Evolutionary conservation across 2,329 filamentous ascomycete genomes (phyloP), one percentile per base, ranked within the genome.

Genomic region (Calonectria multiphialidica): DNA sequence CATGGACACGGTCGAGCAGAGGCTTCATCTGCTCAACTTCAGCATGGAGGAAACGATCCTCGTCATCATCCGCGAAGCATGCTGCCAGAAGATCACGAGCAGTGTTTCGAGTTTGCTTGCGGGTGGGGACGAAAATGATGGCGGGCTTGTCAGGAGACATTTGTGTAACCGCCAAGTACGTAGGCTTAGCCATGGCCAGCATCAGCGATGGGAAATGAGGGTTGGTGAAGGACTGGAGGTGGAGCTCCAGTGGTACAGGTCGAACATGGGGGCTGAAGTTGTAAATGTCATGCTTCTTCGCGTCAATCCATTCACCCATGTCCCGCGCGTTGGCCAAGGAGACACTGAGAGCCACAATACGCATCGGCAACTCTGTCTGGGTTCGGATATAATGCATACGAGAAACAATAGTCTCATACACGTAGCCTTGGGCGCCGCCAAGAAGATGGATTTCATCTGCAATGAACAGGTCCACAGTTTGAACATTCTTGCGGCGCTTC

Each of bases 141-240:
- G 95, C 93, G 33, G 96, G 96, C 85, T 98, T 97, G 75, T 97
- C 93, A 0, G 95, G 88, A 8, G 97, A 97, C 82, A 98, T 90
- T 79, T 98, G 95, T 3, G 95, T 90, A 76, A 99, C 94, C 2
- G 96, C 94, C 72, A 95, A 88, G 82, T 98, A 98, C 1, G 95
- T 93, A 23, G 97, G 97, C 83, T 97, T 96, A 18, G 96, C 95
- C 97, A 99, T 99, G 16, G 97, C 96, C 77, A 99, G 90, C 97
- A 99, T 99, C 47, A 99, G 89, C 13, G 97, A 98, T 5, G 97
- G 97, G 86, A 98, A 98, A 82, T 99, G 97, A 57, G 97, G 95
- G 72, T 98, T 98, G 33, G 93, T 94, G 86, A 97, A 99, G 1
- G 96, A 96, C 84, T 99, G 97, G 59, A 99, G 93, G 82, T 98